These are phyloP conservation scores for Verticillium albo-atrum DNA, from an alignment of 2,329 filamentous ascomycete genomes.

Conservation along the genomic window DNA sequence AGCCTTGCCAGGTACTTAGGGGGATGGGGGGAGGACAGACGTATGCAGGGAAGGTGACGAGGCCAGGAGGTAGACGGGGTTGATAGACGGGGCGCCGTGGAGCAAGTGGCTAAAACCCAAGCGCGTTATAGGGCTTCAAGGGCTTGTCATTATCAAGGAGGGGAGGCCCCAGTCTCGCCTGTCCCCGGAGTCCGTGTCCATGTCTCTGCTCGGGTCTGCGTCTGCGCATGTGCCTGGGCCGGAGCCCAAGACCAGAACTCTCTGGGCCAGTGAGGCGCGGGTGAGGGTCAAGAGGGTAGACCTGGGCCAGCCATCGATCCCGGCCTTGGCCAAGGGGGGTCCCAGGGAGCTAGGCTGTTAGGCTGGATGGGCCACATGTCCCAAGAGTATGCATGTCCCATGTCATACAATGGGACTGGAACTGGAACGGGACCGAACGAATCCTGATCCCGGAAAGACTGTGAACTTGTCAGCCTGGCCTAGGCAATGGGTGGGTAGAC, in stretches of 20 bases:
- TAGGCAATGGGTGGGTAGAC: not conserved
- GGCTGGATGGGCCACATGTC: not conserved
- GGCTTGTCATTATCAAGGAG: not conserved
- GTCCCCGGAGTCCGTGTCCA: not conserved
- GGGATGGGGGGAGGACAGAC: not conserved
- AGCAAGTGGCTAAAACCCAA: slow-evolving; percentile 8
- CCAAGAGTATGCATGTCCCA: not conserved
- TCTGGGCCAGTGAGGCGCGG: not conserved
- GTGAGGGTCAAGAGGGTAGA: not conserved
- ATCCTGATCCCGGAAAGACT: not conserved
- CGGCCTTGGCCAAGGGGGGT: not conserved
- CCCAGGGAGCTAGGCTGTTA: not conserved
- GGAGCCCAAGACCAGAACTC: not conserved
- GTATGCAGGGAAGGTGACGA: slow-evolving; percentile 3
- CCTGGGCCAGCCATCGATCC: not conserved
- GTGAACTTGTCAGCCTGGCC: not conserved
- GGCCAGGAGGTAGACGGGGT: slow-evolving; percentile 1
- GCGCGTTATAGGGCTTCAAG: not conserved
- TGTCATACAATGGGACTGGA: not conserved
- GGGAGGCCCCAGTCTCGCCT: not conserved
- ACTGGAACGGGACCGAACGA: not conserved
- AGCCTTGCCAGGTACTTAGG: not conserved
- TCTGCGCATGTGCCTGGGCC: not conserved
- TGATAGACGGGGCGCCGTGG: slow-evolving; percentile 9
- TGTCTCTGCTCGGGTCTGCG: not conserved